phyloP scores from a whole-genome alignment of 176 grass and related monocot species.

The Saccharum spontaneum region DNA sequence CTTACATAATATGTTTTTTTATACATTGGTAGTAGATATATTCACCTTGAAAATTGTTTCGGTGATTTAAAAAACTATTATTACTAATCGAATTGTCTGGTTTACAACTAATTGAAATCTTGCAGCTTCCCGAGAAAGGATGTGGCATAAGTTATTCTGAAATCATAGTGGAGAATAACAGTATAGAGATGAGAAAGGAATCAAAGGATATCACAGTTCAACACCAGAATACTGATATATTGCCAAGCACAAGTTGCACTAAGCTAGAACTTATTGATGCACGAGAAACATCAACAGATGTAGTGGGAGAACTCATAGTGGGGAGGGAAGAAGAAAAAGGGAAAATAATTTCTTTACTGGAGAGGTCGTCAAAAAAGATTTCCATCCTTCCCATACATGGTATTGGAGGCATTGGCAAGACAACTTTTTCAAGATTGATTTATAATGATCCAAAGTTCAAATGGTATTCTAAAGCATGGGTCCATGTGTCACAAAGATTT shows the following conservation, averaged over 20 bases:
- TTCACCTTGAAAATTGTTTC: neutral
- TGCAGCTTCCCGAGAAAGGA: neutral
- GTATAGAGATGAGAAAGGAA: neutral
- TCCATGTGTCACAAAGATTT: neutral
- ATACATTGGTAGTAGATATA: neutral
- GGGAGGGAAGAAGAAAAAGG: neutral
- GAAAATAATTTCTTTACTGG: neutral
- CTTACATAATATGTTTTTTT: neutral
- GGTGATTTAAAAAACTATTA: neutral
- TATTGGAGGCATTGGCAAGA: conserved; percentile 11
- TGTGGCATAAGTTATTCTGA: neutral
- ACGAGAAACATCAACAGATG: neutral
- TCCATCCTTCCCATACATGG: neutral
- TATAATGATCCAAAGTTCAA: neutral
- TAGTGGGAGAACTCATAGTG: neutral
- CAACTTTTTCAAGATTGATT: neutral
- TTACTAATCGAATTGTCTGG: neutral
- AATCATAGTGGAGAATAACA: neutral
- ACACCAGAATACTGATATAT: neutral
- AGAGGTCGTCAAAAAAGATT: neutral
- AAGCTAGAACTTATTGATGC: neutral
- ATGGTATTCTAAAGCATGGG: neutral
- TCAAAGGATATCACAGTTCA: neutral
- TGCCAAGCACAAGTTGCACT: neutral
- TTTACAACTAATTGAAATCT: neutral